These are phyloP conservation scores for Parascedosporium putredinis DNA, from an alignment of 2,329 filamentous ascomycete genomes.

Conservation along the genomic window DNA sequence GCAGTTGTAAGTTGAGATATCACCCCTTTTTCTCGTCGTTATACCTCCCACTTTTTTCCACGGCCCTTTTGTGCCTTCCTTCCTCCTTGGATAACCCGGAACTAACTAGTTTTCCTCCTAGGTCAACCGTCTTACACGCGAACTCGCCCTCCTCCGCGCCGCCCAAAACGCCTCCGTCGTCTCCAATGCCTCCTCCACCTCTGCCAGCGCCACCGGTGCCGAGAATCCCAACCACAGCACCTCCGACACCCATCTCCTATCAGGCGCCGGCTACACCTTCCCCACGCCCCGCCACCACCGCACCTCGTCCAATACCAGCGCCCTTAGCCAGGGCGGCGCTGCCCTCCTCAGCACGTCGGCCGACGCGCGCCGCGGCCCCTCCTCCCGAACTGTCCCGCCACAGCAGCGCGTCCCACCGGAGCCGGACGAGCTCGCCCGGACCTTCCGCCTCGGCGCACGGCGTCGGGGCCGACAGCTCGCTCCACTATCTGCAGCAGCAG, in stretches of 20 bases:
- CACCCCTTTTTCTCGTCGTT: background rate
- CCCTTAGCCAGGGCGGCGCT: constrained; percentile 39
- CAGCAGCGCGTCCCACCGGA: constrained; percentile 45
- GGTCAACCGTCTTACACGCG: constrained; percentile 88
- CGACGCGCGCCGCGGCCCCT: constrained; percentile 25
- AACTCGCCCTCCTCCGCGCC: constrained; percentile 71
- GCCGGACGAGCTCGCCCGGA: constrained; percentile 37
- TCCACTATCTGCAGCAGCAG: constrained; percentile 38
- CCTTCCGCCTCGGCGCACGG: constrained; percentile 9
- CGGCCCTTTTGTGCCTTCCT: background rate
- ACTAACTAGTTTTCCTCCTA: constrained; percentile 21
- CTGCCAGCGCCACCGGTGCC: constrained; percentile 40
- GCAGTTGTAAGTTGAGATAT: constrained; percentile 63
- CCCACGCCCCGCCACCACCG: constrained; percentile 46
- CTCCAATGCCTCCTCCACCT: constrained; percentile 55
- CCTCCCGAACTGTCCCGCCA: constrained; percentile 33
- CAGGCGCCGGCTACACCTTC: constrained; percentile 47
- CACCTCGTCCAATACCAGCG: constrained; percentile 45
- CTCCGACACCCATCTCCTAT: constrained; percentile 41
- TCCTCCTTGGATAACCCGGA: background rate
- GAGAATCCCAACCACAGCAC: constrained; percentile 29
- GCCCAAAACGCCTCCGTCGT: constrained; percentile 56
- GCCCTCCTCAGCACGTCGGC: constrained; percentile 23
- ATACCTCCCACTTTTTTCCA: background rate
- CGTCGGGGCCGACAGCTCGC: constrained; percentile 24